Percentiles rank a stretch among this genome's conserved stretches.
phyloP scores from a whole-genome alignment of 768 basidiomycete genomes.

The Exidia glandulosa region DNA sequence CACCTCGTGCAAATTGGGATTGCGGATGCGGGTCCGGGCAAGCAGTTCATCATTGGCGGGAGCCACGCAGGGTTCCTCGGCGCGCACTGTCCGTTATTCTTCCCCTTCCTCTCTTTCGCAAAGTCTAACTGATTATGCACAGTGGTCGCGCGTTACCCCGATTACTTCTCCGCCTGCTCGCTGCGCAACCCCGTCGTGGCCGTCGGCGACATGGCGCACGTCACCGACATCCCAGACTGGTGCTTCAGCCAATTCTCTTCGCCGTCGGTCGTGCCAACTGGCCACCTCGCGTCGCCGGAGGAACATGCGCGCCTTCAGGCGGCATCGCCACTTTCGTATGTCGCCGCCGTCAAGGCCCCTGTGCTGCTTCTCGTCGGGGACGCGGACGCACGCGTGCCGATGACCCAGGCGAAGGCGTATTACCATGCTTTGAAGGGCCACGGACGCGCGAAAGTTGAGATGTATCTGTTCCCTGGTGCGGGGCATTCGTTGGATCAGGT shows the following conservation, averaged over 20 bases:
- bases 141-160: constrained; percentile 58
- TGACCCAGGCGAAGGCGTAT: constrained; percentile 48
- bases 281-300: constrained; percentile 21
- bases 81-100: constrained; percentile 37
- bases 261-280: constrained; percentile 19
- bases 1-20: constrained; percentile 41
- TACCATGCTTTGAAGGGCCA: constrained; percentile 52
- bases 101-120: not conserved
- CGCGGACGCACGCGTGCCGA: constrained; percentile 50
- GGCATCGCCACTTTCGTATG: constrained; percentile 46
- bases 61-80: constrained; percentile 62
- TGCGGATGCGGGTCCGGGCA: constrained; percentile 35
- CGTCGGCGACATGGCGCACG: constrained; percentile 36
- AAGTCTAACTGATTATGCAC: not conserved
- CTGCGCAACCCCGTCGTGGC: constrained; percentile 64
- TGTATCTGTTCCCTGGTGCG: constrained; percentile 52
- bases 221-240: constrained; percentile 66
- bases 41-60: constrained; percentile 49
- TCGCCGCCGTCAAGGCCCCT: constrained; percentile 38
- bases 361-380: constrained; percentile 52
- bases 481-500: constrained; percentile 55
- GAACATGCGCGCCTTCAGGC: constrained; percentile 32
- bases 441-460: constrained; percentile 32
- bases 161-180: constrained; percentile 48
- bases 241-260: constrained; percentile 28